Conservation (phyloP, 768 basidiomycete species). For the Phlebiopsis gigantea region DNA sequence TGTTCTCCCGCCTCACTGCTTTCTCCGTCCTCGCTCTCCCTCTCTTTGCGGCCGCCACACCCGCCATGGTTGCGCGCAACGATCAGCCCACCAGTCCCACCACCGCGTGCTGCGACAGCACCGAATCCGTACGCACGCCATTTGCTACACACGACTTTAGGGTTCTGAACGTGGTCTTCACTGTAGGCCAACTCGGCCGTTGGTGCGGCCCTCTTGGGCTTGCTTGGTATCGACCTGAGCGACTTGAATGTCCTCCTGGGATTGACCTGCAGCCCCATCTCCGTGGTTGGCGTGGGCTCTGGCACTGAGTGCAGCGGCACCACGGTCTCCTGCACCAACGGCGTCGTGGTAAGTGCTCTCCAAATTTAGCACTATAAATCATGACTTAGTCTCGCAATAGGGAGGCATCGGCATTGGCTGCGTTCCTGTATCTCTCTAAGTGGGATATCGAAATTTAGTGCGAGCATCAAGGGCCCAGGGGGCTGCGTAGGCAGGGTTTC, state of each 20-base stretch:
- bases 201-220: neutral
- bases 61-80: conserved; percentile 2
- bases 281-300: neutral
- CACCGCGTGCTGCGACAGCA: conserved; percentile 7
- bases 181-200: neutral
- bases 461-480: too few species aligned
- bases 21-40: conserved; percentile 8
- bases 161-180: neutral
- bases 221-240: conserved; percentile 14
- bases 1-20: conserved; percentile 6
- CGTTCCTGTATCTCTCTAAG: neutral
- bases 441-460: too few species aligned
- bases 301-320: conserved; percentile 2
- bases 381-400: neutral
- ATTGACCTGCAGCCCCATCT: neutral
- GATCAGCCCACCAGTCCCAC: neutral
- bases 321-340: neutral
- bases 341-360: neutral
- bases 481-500: too few species aligned
- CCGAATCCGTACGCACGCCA: neutral
- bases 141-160: neutral
- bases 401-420: neutral
- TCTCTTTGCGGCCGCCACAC: conserved; percentile 11
- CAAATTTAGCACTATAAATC: neutral
- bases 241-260: neutral